phyloP scores from a whole-genome alignment of 306 rosid genomes.

The Quercus gilva region DNA sequence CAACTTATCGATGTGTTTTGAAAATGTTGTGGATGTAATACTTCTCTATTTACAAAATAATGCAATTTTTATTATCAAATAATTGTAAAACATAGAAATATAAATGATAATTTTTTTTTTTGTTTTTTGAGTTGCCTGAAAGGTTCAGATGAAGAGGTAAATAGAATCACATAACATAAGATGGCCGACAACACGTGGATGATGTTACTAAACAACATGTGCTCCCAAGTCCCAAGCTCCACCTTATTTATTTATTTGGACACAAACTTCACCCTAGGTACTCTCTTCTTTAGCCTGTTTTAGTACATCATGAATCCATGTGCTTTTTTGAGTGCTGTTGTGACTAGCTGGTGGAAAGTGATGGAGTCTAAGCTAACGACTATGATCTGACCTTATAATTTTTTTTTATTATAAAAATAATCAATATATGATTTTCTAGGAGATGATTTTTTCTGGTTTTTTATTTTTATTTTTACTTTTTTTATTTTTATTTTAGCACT shows the following conservation, averaged over 20 bases:
- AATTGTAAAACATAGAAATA: too few species aligned
- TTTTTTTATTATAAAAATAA: too few species aligned
- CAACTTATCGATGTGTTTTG: accelerated
- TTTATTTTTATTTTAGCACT: too few species aligned
- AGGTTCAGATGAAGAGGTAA: too few species aligned
- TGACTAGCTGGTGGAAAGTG: too few species aligned
- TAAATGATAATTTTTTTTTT: too few species aligned
- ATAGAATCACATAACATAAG: background rate
- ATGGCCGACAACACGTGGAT: background rate
- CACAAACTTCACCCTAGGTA: too few species aligned
- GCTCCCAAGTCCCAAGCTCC: background rate
- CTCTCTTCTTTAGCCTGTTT: background rate
- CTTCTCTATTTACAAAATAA: too few species aligned
- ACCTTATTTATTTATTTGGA: background rate
- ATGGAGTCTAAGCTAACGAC: background rate
- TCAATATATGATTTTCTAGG: too few species aligned
- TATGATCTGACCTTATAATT: background rate
- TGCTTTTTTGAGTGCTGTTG: background rate
- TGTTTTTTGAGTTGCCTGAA: too few species aligned
- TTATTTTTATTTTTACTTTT: too few species aligned
- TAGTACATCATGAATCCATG: background rate
- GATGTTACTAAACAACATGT: background rate
- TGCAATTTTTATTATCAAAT: too few species aligned
- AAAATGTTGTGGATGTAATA: accelerated
- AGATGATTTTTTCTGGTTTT: background rate